These are phyloP conservation scores for Polytolypa hystricis DNA, from an alignment of 2,329 filamentous ascomycete species.

Conservation along the genomic window DNA sequence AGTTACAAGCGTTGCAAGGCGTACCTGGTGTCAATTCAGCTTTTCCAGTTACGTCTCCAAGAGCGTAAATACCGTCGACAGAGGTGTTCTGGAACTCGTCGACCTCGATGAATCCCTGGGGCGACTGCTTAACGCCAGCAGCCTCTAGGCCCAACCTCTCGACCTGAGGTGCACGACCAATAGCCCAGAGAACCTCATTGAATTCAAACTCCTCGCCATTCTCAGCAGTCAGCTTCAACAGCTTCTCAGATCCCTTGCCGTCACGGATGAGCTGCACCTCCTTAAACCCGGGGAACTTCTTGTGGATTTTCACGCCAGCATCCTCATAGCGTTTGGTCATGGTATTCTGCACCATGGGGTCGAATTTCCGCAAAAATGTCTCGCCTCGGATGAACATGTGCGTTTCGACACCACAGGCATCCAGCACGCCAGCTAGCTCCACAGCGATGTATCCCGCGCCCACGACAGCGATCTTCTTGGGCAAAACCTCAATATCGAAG, in stretches of 20 bases:
- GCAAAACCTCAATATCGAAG: constrained; percentile 40
- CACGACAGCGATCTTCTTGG: constrained; percentile 40
- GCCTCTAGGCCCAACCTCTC: constrained; percentile 32
- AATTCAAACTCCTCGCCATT: constrained; percentile 35
- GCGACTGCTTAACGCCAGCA: constrained; percentile 31
- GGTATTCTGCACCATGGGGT: constrained; percentile 42
- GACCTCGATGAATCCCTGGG: constrained; percentile 33
- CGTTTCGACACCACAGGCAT: constrained; percentile 39
- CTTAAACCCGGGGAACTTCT: constrained; percentile 36
- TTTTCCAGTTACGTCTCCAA: constrained; percentile 42
- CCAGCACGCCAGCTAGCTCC: constrained; percentile 41
- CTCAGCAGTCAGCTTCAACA: constrained; percentile 33
- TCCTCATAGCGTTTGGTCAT: constrained; percentile 42
- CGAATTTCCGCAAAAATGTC: constrained; percentile 40
- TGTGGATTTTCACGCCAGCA: constrained; percentile 38
- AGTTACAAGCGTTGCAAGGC: constrained; percentile 6
- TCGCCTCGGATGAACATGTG: constrained; percentile 41
- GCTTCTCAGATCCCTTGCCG: constrained; percentile 37
- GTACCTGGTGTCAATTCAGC: constrained; percentile 40
- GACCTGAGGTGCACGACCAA: constrained; percentile 37
- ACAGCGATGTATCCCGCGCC: constrained; percentile 43
- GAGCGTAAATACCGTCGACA: constrained; percentile 37
- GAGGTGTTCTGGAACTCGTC: constrained; percentile 42
- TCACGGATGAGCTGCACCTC: constrained; percentile 35
- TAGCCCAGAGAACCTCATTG: constrained; percentile 42